Base-by-base conservation (phyloP, 495 filamentous ascomycete species). In the Collariella sp. region DNA sequence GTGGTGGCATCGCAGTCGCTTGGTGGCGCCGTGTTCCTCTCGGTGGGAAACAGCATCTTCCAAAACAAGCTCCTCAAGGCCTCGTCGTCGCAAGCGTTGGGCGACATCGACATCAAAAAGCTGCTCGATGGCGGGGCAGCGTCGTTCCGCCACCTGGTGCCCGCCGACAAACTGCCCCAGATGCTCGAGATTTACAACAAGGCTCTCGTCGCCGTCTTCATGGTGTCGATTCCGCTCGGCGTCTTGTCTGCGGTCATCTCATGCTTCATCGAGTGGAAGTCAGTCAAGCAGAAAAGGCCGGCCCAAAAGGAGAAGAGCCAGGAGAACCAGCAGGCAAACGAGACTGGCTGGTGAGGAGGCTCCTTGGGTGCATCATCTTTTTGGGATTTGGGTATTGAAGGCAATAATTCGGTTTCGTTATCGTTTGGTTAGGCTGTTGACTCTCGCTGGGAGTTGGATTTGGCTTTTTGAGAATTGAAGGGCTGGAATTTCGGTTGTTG, bases 1-100 rank as follows among this genome's bases (percentile, higher is more conserved):
- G 80, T 87, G 61, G 76, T 84, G 55, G 81, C 86, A 49, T 54
- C 70, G 7, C 83, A 86, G 62, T 75, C 69, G 1, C 68, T 89
- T 0, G 82, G 82, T 4, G 82, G 79, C 33, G 75, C 84, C 9
- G 57, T 87, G 23, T 86, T 85, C 58, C 67, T 84, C 33, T 72
- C 76, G 0, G 69, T 83, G n/a, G 83, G 72, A 0, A 77, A 87
- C 63, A 79, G 71, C 24, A 67, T 87, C 1, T 80, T 87, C 65
- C 72, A 74, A 50, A 76, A 76, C 57, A 59, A 70, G 9, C 71
- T 86, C 6, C 59, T 76, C 46, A 69, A 71, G 41, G 64, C 62
- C 44, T 67, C 55, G 29, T 45, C 9, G 10, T 50, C 35, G 20
- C 55, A 40, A 15, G 16, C 51, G 18, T 46, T 71, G 22, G 58